These are phyloP conservation scores for Emmonsiellopsis sp. DNA, from an alignment of 2,329 filamentous ascomycete species.

Conservation along the genomic window DNA sequence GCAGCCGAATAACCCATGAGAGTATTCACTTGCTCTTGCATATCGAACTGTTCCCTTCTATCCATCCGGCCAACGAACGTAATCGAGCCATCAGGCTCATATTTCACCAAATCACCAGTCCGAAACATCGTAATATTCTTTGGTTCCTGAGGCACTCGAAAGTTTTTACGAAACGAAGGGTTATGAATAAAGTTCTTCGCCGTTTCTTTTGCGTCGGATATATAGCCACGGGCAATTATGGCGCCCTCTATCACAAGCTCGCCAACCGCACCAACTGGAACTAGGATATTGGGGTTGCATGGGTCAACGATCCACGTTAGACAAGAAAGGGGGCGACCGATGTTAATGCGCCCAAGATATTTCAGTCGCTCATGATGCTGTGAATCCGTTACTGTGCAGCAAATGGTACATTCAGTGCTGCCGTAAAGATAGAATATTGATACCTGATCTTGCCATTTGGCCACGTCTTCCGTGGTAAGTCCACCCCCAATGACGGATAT, in stretches of 20 bases:
- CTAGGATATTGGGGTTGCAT: background rate
- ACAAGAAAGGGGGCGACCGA: background rate
- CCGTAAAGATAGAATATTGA: background rate
- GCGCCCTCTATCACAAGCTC: slow-evolving; percentile 23
- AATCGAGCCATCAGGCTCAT: slow-evolving; percentile 2
- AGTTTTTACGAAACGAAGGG: background rate
- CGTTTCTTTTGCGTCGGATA: background rate
- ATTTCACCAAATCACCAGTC: slow-evolving; percentile 2
- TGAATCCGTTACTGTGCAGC: background rate
- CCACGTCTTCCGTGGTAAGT: background rate
- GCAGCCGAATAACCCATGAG: no score
- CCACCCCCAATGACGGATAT: background rate
- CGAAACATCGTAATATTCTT: background rate
- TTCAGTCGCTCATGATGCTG: background rate
- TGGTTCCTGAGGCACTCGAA: background rate
- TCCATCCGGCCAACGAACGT: slow-evolving; percentile 1
- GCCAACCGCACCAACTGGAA: slow-evolving; percentile 20
- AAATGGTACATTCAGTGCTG: background rate
- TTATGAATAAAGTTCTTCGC: background rate
- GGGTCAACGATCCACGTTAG: slow-evolving; percentile 1
- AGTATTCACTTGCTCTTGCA: no score
- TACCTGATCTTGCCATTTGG: background rate
- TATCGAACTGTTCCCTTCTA: no score
- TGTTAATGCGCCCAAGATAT: background rate
- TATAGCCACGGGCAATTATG: slow-evolving; percentile 1